Evolutionary conservation across 352 stramenopile genomes (phyloP).

Genomic region (Phytophthora megakarya): DNA sequence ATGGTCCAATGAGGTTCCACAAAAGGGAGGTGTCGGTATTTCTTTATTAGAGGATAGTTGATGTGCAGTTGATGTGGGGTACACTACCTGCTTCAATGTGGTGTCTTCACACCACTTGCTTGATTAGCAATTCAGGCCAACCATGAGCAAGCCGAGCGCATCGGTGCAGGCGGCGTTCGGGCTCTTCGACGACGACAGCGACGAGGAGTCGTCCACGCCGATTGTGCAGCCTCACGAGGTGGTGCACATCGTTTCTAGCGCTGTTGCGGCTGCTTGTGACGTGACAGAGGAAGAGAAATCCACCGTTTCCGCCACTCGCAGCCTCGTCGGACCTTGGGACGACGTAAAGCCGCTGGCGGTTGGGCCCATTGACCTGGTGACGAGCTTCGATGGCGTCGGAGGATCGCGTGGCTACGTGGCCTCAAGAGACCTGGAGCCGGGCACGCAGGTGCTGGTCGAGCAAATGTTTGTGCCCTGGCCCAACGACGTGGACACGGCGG

Average conservation of each 20-base stretch:
- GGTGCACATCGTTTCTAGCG: constrained; percentile 21
- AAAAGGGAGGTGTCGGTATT: constrained; percentile 34
- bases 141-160: constrained; percentile 43
- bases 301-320: constrained; percentile 25
- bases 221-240: constrained; percentile 30
- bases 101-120: too few species aligned
- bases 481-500: constrained; percentile 75
- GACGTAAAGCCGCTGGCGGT: constrained; percentile 83
- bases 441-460: constrained; percentile 92
- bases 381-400: constrained; percentile 59
- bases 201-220: constrained; percentile 38
- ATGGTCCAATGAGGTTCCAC: constrained; percentile 24
- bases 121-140: neutral
- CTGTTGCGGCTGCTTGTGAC: neutral
- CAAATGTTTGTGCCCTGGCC: constrained; percentile 91
- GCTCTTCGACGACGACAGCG: constrained; percentile 85
- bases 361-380: constrained; percentile 75
- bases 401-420: constrained; percentile 91
- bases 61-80: neutral
- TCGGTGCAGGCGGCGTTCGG: constrained; percentile 74
- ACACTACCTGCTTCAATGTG: too few species aligned
- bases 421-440: constrained; percentile 69
- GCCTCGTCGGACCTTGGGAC: constrained; percentile 73
- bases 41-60: constrained; percentile 2
- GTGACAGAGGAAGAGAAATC: constrained; percentile 11